Percentiles rank a stretch among this genome's conserved stretches.
phyloP scores from a whole-genome alignment of 2,329 filamentous ascomycete species.

The Pseudogymnoascus sp. region DNA sequence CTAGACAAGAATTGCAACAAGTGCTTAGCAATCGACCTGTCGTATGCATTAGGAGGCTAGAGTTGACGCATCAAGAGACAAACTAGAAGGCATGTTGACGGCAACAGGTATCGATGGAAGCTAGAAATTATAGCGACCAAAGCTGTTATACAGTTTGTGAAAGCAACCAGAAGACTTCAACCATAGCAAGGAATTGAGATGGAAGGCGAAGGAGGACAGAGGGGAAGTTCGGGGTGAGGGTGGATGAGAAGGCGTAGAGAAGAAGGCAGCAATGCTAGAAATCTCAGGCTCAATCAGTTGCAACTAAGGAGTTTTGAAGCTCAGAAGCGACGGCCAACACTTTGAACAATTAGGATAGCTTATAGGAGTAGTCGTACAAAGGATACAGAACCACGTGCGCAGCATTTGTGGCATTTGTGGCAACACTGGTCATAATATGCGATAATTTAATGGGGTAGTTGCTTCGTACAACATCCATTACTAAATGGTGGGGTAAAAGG shows the following conservation, averaged over 20 bases:
- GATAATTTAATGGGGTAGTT: too few relatives aligned
- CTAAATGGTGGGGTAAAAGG: too few relatives aligned
- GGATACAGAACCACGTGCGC: too few relatives aligned
- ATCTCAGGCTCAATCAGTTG: not conserved
- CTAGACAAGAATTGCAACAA: too few relatives aligned
- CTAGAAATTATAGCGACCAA: constrained; percentile 4
- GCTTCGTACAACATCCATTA: too few relatives aligned
- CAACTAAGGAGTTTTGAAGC: not conserved
- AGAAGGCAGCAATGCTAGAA: not conserved
- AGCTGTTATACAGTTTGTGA: constrained; percentile 10
- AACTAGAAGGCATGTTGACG: constrained; percentile 10
- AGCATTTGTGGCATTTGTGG: too few relatives aligned
- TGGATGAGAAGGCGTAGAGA: not conserved
- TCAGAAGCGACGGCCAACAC: constrained; percentile 1
- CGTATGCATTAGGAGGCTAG: constrained; percentile 1
- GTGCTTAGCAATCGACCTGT: not conserved
- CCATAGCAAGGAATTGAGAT: not conserved
- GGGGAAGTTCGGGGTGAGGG: not conserved
- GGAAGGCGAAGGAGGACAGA: not conserved
- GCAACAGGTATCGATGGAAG: constrained; percentile 1
- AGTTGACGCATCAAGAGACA: constrained; percentile 4
- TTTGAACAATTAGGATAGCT: constrained; percentile 5
- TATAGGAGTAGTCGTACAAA: not conserved
- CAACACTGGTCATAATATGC: too few relatives aligned
- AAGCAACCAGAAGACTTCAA: constrained; percentile 8